phyloP scores from a whole-genome alignment of 2,329 filamentous ascomycete genomes.

The Tolypocladium nubicola region DNA sequence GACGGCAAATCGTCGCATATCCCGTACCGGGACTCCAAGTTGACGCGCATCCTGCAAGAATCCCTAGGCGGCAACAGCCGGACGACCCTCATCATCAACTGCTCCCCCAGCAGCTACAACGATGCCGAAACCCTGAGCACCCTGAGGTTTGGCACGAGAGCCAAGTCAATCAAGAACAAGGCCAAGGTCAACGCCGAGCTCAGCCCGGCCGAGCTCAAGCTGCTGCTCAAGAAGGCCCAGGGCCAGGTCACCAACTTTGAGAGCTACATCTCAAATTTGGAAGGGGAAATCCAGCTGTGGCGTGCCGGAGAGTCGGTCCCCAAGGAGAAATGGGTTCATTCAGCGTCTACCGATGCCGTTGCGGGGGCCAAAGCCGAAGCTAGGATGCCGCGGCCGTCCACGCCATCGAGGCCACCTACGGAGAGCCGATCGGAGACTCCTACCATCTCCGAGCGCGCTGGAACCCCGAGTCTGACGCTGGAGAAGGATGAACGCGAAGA shows the following conservation, averaged over 20 bases:
- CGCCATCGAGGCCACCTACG: conserved; percentile 35
- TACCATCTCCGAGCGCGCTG: conserved; percentile 65
- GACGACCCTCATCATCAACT: conserved; percentile 98
- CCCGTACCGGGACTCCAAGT: conserved; percentile 94
- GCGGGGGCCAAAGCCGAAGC: conserved; percentile 29
- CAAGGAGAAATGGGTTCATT: conserved; percentile 74
- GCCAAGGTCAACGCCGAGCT: conserved; percentile 99
- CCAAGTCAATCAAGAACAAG: conserved; percentile 99
- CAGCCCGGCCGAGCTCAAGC: conserved; percentile 89
- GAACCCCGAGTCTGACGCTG: conserved; percentile 75
- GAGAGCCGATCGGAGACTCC: conserved; percentile 56
- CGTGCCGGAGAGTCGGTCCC: conserved; percentile 80
- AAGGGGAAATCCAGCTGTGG: conserved; percentile 80
- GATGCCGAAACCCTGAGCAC: conserved; percentile 90
- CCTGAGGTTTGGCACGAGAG: conserved; percentile 85
- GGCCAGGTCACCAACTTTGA: conserved; percentile 83
- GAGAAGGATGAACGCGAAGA: conserved; percentile 97
- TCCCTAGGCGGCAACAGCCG: conserved; percentile 94
- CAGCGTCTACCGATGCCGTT: conserved; percentile 41
- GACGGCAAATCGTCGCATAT: conserved; percentile 95
- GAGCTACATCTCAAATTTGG: conserved; percentile 70
- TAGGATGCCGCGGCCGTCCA: conserved; percentile 40
- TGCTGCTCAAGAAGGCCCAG: conserved; percentile 84
- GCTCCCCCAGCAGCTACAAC: conserved; percentile 98
- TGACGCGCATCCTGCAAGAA: conserved; percentile 95